Percentiles rank a stretch among this genome's conserved stretches.
Evolutionary conservation across 2,329 filamentous ascomycete species (phyloP).

Genomic region (Epicoccum sorghinum): DNA sequence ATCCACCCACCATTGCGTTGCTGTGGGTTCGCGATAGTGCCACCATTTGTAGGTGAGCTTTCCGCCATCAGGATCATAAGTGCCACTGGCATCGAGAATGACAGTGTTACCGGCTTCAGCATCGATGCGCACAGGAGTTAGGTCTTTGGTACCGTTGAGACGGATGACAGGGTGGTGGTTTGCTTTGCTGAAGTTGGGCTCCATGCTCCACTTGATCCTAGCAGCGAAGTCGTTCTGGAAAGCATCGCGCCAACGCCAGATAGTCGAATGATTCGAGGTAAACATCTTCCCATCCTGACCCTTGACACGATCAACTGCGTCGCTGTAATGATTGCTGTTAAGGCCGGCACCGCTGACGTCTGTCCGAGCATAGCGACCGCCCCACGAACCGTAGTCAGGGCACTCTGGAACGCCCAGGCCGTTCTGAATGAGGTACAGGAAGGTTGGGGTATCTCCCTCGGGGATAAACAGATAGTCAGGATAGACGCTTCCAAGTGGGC

Average conservation of each 20-base stretch:
- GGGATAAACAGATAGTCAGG: constrained; percentile 58
- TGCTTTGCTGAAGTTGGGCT: constrained; percentile 40
- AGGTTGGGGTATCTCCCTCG: constrained; percentile 61
- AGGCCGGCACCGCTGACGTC: constrained; percentile 43
- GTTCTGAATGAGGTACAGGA: constrained; percentile 58
- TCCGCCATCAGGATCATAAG: constrained; percentile 56
- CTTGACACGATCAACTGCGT: constrained; percentile 46
- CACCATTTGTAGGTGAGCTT: constrained; percentile 57
- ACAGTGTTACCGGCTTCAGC: constrained; percentile 51
- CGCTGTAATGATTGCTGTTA: constrained; percentile 47
- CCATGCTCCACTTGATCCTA: constrained; percentile 55
- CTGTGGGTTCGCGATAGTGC: constrained; percentile 54
- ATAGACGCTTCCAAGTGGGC: constrained; percentile 51
- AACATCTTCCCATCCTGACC: constrained; percentile 42
- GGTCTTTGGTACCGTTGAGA: constrained; percentile 51
- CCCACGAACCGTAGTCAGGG: constrained; percentile 58
- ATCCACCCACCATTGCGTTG: constrained; percentile 52
- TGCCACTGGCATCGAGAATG: constrained; percentile 53
- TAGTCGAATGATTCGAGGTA: constrained; percentile 55
- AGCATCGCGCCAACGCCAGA: constrained; percentile 61
- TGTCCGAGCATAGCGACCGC: constrained; percentile 52
- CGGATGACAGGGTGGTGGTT: constrained; percentile 58
- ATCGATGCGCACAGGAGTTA: constrained; percentile 48
- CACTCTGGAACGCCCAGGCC: constrained; percentile 55
- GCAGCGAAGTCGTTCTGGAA: constrained; percentile 60